Evolutionary conservation across 2,329 filamentous ascomycete genomes (phyloP).

Genomic region (Bipolaris victoriae): DNA sequence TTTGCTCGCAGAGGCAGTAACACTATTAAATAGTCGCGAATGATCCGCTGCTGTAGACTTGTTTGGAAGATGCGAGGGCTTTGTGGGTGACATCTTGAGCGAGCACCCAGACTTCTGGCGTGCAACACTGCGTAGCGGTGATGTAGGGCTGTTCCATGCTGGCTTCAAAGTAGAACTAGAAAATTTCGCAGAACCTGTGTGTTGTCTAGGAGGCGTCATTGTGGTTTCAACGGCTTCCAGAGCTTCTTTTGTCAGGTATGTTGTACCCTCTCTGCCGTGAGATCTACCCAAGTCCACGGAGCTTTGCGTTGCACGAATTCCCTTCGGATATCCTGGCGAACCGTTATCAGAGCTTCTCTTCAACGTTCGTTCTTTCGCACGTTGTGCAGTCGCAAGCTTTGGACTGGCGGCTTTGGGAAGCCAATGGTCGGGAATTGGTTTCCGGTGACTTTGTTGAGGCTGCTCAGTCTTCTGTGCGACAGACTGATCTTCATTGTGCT

Average conservation of each 20-base stretch:
- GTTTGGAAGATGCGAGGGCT: slow-evolving; percentile 2
- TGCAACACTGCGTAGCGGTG: slow-evolving; percentile 20
- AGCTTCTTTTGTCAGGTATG: slow-evolving; percentile 40
- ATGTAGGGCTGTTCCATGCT: slow-evolving; percentile 25
- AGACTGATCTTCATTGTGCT: slow-evolving; percentile 3
- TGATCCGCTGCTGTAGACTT: slow-evolving; percentile 7
- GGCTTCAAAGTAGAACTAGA: slow-evolving; percentile 27
- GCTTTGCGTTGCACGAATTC: slow-evolving; percentile 25
- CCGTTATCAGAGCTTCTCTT: slow-evolving; percentile 23
- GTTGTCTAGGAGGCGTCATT: slow-evolving; percentile 18
- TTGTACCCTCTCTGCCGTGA: slow-evolving; percentile 19
- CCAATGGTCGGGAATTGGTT: slow-evolving; percentile 39
- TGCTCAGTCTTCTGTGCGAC: neutral
- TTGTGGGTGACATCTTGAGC: slow-evolving; percentile 28
- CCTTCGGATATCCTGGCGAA: slow-evolving; percentile 23
- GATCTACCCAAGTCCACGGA: slow-evolving; percentile 22
- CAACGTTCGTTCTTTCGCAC: slow-evolving; percentile 29
- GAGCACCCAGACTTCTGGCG: slow-evolving; percentile 19
- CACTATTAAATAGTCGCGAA: slow-evolving; percentile 24
- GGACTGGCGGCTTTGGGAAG: slow-evolving; percentile 21
- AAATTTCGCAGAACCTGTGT: slow-evolving; percentile 20
- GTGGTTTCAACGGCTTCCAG: slow-evolving; percentile 29
- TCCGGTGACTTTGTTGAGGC: slow-evolving; percentile 28
- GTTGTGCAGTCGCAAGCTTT: slow-evolving; percentile 29
- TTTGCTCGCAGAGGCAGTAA: slow-evolving; percentile 27